Conservation (phyloP, 192 early-diverging fungal genomes). For the Gonapodya sp. region DNA sequence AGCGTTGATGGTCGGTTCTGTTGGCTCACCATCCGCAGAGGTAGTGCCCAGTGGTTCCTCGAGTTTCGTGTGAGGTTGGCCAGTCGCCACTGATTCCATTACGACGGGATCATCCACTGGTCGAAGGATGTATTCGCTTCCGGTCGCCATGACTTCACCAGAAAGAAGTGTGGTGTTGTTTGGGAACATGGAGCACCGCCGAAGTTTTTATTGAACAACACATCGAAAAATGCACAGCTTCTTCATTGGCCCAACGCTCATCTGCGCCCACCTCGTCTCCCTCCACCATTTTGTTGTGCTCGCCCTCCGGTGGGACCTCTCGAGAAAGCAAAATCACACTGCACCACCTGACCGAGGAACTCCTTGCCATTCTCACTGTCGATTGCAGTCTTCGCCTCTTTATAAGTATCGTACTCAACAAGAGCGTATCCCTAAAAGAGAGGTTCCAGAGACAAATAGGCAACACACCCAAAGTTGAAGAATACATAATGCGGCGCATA, state of each 20-base stretch:
- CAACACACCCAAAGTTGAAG: neutral
- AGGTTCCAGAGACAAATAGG: neutral
- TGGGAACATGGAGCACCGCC: neutral
- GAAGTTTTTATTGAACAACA: neutral
- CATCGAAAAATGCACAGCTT: neutral
- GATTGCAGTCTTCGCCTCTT: constrained; percentile 74
- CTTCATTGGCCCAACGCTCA: neutral
- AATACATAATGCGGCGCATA: neutral
- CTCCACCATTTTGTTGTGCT: neutral
- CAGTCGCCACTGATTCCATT: too few species aligned
- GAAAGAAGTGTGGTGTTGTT: too few species aligned
- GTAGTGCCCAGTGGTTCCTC: too few species aligned
- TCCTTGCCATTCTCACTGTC: constrained; percentile 58
- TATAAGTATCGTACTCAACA: constrained; percentile 71
- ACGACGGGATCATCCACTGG: too few species aligned
- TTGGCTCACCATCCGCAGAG: too few species aligned
- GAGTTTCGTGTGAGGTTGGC: too few species aligned
- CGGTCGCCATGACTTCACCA: too few species aligned
- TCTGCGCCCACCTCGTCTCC: neutral
- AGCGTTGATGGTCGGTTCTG: neutral
- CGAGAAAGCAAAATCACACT: constrained; percentile 85
- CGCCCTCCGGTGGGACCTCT: constrained; percentile 27
- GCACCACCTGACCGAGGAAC: constrained; percentile 61
- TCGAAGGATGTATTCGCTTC: neutral
- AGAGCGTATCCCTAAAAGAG: constrained; percentile 75